Evolutionary conservation across 192 early-diverging fungal genomes (phyloP), one percentile per base, ranked within the genome.

Genomic region (Coemansia sp.): DNA sequence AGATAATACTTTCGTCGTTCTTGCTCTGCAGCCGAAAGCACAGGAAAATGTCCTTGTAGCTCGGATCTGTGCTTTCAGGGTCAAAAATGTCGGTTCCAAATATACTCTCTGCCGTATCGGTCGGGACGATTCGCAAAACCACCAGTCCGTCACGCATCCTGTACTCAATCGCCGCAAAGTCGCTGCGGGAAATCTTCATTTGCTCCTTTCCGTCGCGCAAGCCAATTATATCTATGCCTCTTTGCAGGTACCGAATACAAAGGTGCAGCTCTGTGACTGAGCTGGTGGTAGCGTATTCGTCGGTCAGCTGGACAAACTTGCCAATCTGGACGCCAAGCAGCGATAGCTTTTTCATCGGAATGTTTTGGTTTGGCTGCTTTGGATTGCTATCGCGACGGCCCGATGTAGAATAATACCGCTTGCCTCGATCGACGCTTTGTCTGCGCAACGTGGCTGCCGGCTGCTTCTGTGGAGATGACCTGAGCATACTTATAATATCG

Each of bases 311-410:
- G 20, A 65, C 17, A 23, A 63, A 50, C 17, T 58, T 64, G 15
- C 75, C 75, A 24, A 78, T 72, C 42, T 66, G 66, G 0, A 72
- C 60, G 9, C 75, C 75, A 6, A 28, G 26, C 38, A 78, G 63
- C 1, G 20, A 12, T 11, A 78, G 24, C 18, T 24, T 61, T 24
- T 52, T 72, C 5, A 25, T 2, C 10, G 69, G 66, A 28, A 51
- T 60, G 18, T 6, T 60, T 11, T 31, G 26, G 31, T 5, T 12
- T 14, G 14, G 53, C 28, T 51, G 47, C 59, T 55, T 63, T 7
- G 68, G 9, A 44, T 3, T 50, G 46, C 59, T 50, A n/a, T 31
- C 25, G 59, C 59, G 44, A 28, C 59, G 47, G 28, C 47, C 26
- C 47, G 47, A 18, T 56, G 51, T 15, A 36, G 44, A 28, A 14